These are phyloP conservation scores for Tremellales sp. DNA, from an alignment of 1,284 basidiomycete species.

Conservation along the genomic window DNA sequence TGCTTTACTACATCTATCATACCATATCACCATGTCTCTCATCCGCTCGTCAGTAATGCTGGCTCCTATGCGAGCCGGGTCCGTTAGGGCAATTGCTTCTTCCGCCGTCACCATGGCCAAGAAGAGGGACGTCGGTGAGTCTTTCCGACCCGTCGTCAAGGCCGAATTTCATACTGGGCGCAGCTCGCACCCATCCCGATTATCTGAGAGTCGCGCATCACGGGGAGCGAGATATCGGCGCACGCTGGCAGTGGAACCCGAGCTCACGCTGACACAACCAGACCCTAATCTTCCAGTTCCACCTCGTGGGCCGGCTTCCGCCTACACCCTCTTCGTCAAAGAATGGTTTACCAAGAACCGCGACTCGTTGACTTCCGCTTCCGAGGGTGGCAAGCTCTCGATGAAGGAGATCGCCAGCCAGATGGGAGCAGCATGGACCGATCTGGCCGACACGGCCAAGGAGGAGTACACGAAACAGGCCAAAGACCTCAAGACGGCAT, in stretches of 20 bases:
- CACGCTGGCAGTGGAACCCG: not conserved
- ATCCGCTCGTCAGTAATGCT: not conserved
- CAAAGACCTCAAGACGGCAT: slow-evolving; percentile 5
- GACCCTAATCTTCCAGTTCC: slow-evolving; percentile 16
- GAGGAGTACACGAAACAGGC: slow-evolving; percentile 2
- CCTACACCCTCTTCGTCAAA: slow-evolving; percentile 31
- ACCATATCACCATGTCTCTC: slow-evolving; percentile 11
- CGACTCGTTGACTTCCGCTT: not conserved
- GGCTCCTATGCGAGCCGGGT: not conserved
- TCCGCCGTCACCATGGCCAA: slow-evolving; percentile 26
- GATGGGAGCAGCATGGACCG: slow-evolving; percentile 21
- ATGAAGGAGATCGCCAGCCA: slow-evolving; percentile 9
- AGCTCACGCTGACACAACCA: slow-evolving; percentile 4
- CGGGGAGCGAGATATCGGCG: not conserved
- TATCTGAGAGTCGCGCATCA: not conserved
- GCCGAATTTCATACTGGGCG: too few relatives aligned
- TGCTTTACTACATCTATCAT: not conserved
- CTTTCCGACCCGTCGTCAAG: not conserved
- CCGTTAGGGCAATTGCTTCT: not conserved
- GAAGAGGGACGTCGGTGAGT: slow-evolving; percentile 59
- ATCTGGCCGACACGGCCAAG: slow-evolving; percentile 6
- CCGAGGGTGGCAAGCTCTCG: slow-evolving; percentile 14
- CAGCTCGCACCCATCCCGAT: too few relatives aligned
- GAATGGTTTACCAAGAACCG: slow-evolving; percentile 10
- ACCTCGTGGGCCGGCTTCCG: slow-evolving; percentile 15